phyloP scores from a whole-genome alignment of 768 basidiomycete species.

The Postia placenta region DNA sequence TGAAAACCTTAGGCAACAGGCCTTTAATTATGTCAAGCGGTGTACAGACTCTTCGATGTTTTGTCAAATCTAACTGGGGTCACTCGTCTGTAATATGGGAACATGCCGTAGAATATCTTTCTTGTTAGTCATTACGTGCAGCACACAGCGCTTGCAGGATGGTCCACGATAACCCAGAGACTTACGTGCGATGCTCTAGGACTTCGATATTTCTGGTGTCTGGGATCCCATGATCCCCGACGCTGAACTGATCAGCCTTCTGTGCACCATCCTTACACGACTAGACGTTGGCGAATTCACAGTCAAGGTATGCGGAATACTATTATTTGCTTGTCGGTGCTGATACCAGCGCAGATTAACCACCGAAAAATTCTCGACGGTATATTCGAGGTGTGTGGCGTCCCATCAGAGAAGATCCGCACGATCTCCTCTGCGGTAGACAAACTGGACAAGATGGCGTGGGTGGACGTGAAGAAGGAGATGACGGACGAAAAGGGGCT shows the following conservation, averaged over 20 bases:
- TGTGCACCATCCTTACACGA: constrained; percentile 73
- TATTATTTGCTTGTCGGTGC: neutral
- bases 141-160: too few species aligned
- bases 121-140: too few species aligned
- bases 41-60: too few species aligned
- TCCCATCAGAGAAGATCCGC: constrained; percentile 83
- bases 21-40: too few species aligned
- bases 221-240: constrained; percentile 99
- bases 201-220: constrained; percentile 87
- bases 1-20: too few species aligned
- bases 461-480: constrained; percentile 90
- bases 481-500: constrained; percentile 97
- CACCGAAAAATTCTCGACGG: constrained; percentile 97
- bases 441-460: constrained; percentile 95
- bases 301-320: constrained; percentile 60
- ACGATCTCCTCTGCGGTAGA: constrained; percentile 95
- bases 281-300: constrained; percentile 94
- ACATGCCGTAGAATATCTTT: too few species aligned
- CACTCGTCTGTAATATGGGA: too few species aligned
- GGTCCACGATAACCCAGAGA: too few species aligned
- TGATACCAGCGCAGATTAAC: constrained; percentile 55
- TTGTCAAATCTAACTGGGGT: too few species aligned
- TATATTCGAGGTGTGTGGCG: constrained; percentile 94
- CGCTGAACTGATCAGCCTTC: constrained; percentile 78
- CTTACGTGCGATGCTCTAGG: constrained; percentile 40